These are phyloP conservation scores for Blastocystis sp. DNA, from an alignment of 352 stramenopile species.

Conservation along the genomic window DNA sequence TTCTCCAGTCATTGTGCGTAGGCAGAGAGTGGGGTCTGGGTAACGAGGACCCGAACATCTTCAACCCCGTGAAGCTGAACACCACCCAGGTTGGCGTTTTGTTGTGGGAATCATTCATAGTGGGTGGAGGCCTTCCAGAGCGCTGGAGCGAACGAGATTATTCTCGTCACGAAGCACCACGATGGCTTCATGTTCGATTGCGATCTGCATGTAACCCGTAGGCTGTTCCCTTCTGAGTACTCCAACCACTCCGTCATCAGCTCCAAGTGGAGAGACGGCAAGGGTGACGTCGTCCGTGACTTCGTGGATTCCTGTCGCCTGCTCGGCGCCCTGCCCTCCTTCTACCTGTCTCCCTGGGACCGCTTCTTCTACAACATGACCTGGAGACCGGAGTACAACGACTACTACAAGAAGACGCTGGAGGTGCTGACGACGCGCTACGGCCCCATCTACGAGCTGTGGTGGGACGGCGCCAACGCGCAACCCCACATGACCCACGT, in stretches of 20 bases:
- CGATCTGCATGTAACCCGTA: background rate
- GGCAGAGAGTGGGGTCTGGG: conserved; percentile 63
- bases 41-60: conserved; percentile 66
- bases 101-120: background rate
- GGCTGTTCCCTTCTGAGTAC: conserved; percentile 62
- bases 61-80: conserved; percentile 66
- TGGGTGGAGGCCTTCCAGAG: conserved; percentile 64
- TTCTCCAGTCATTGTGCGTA: background rate
- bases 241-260: conserved; percentile 55
- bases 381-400: conserved; percentile 69
- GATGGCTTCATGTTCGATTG: conserved; percentile 62
- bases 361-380: conserved; percentile 70
- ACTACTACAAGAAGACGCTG: conserved; percentile 66
- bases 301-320: conserved; percentile 57
- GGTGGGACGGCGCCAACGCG: conserved; percentile 68
- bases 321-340: conserved; percentile 43
- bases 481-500: conserved; percentile 65
- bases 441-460: conserved; percentile 68
- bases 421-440: conserved; percentile 55
- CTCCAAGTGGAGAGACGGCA: conserved; percentile 67
- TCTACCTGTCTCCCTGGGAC: conserved; percentile 69
- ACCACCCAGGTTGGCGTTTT: conserved; percentile 46
- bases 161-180: conserved; percentile 69
- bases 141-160: conserved; percentile 54
- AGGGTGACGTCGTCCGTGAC: conserved; percentile 65